Conservation (phyloP, 805 yeast species). For the Wickerhamomyces chambardii region DNA sequence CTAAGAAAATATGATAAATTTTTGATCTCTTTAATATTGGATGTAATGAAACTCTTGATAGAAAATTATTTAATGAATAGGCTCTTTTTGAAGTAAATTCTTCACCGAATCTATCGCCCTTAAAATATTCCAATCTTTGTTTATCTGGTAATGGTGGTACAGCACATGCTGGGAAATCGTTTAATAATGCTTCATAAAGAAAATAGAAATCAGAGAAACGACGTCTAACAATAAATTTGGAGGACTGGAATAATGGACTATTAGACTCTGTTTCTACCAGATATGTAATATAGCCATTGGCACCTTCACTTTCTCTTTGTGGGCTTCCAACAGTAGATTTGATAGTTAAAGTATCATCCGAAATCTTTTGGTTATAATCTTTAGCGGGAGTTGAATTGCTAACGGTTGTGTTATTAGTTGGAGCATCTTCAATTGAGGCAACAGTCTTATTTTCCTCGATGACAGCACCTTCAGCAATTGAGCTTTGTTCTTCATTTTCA, state of each 20-base stretch:
- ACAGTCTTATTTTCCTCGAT: no score
- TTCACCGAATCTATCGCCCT: conserved; percentile 85
- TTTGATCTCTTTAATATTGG: conserved; percentile 63
- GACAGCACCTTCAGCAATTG: no score
- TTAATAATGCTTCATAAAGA: conserved; percentile 61
- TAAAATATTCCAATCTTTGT: conserved; percentile 81
- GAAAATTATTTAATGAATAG: conserved; percentile 68
- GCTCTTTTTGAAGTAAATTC: conserved; percentile 82
- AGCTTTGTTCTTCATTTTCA: no score
- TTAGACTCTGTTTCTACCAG: conserved; percentile 55
- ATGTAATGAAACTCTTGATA: conserved; percentile 66
- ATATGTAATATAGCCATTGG: conserved; percentile 71
- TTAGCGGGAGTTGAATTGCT: no score
- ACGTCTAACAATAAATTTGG: conserved; percentile 50
- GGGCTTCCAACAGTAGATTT: conserved; percentile 46
- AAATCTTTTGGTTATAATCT: conserved; percentile 2
- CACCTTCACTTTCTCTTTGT: conserved; percentile 61
- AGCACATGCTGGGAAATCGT: conserved; percentile 78
- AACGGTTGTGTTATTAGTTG: no score
- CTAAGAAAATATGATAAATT: conserved; percentile 61
- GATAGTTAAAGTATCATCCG: conserved; percentile 16
- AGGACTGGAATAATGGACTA: conserved; percentile 43
- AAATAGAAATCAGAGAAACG: conserved; percentile 84
- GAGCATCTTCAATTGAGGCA: no score
- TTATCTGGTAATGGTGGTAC: conserved; percentile 95